Base-by-base conservation (phyloP, 1,284 basidiomycete species). In the Trichosporon ovoides region DNA sequence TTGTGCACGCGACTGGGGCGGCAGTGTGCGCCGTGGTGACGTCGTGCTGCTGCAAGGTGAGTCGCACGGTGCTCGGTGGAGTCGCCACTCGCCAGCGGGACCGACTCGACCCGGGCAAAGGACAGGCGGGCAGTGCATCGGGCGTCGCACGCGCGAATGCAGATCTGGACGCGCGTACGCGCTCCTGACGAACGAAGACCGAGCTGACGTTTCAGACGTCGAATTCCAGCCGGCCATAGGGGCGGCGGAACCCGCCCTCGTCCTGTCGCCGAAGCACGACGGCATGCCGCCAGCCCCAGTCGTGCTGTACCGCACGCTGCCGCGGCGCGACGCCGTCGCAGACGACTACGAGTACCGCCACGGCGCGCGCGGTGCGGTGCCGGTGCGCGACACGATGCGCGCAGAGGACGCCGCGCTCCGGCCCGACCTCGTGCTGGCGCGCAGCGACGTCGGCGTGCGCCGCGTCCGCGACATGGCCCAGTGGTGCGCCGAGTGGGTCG, bases 401-500 rank as follows among this genome's bases (percentile, higher is more conserved):
- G 35, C 35, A 16, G 61, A 59, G 38, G 61, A 63, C 37, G 51
- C 33, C 3, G 38, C 34, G 13, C 48, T 71, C 24, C 62, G 74
- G 18, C 74, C 74, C 13, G 69, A 74, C 57, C 58, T 76, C 22
- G 56, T 66, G 7, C 56, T 76, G n/a, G 68, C 63, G 7, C 59
- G 70, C 48, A 73, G 70, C 51, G 74, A 74, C 60, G 56, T 66
- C 5, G 70, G 68, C 0, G 54, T 73, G 2, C 63, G 68, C 34
- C 65, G 56, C 38, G 72, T 76, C 0, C 65, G 51, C 9, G 68
- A 70, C 49, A 53, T 68, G 31, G 71, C 65, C 3, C 57, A 55
- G 38, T 76, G 74, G 74, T 74, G 73, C 52, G 72, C 70, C 2
- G 59, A 63, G 12, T 72, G 66, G 66, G 61, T 72, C 2, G 72